These are phyloP conservation scores for Sutorius australiensis DNA, from an alignment of 768 basidiomycete genomes.

Conservation along the genomic window DNA sequence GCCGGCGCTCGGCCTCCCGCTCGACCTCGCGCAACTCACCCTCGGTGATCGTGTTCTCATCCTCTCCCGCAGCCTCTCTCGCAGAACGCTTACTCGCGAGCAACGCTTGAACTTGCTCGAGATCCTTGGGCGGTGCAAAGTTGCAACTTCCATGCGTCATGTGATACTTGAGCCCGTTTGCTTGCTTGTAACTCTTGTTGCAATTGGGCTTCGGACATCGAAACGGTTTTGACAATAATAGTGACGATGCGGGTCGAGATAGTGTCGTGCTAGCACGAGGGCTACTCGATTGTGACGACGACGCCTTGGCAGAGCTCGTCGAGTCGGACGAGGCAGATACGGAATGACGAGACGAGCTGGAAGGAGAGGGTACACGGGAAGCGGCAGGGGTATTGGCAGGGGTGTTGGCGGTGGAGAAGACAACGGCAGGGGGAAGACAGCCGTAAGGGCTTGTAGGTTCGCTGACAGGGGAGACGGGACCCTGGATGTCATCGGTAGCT, in stretches of 20 bases:
- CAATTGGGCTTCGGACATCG: constrained; percentile 92
- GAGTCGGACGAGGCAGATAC: constrained; percentile 20
- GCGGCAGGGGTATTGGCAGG: constrained; percentile 46
- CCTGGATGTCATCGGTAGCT: constrained; percentile 28
- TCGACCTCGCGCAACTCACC: constrained; percentile 69
- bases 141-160: constrained; percentile 92
- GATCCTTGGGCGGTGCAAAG: constrained; percentile 84
- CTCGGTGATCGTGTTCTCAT: constrained; percentile 47
- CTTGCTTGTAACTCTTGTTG: constrained; percentile 95
- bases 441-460: constrained; percentile 34
- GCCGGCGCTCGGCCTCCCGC: constrained; percentile 76
- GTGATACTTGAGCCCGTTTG: constrained; percentile 93
- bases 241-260: constrained; percentile 50
- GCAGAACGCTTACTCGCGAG: constrained; percentile 47
- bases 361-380: constrained; percentile 40
- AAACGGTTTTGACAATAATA: constrained; percentile 83
- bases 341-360: constrained; percentile 19
- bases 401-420: constrained; percentile 49
- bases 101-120: constrained; percentile 71
- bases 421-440: constrained; percentile 64
- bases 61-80: constrained; percentile 40
- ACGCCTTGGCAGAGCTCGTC: constrained; percentile 20
- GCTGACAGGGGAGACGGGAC: constrained; percentile 26
- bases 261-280: constrained; percentile 43
- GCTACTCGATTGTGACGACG: constrained; percentile 25